These are phyloP conservation scores for Madurella fahalii DNA, from an alignment of 2,329 filamentous ascomycete species.

Conservation along the genomic window DNA sequence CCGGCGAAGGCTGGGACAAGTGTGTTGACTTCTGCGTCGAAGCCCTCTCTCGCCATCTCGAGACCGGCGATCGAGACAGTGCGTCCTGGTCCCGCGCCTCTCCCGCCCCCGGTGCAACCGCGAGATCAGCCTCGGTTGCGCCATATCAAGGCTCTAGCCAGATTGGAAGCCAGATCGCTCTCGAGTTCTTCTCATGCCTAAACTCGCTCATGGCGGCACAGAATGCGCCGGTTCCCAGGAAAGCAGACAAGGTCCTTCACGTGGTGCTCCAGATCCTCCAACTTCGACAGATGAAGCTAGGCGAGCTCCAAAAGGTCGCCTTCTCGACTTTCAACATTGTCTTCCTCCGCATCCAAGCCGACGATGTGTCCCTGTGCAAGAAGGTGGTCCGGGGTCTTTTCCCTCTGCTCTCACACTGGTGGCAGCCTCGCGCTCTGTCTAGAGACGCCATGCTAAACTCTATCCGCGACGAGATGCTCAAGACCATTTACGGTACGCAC, in stretches of 20 bases:
- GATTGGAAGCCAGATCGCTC: slow-evolving; percentile 34
- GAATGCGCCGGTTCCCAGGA: slow-evolving; percentile 61
- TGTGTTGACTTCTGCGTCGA: slow-evolving; percentile 68
- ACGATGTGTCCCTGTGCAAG: slow-evolving; percentile 62
- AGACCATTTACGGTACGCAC: slow-evolving; percentile 63
- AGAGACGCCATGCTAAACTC: slow-evolving; percentile 58
- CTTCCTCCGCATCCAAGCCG: slow-evolving; percentile 60
- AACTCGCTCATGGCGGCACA: slow-evolving; percentile 58
- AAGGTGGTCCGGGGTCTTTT: slow-evolving; percentile 58
- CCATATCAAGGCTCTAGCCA: slow-evolving; percentile 26
- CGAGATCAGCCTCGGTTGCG: slow-evolving; percentile 28
- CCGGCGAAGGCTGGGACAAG: slow-evolving; percentile 60
- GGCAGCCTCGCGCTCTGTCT: slow-evolving; percentile 65
- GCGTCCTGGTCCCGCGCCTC: slow-evolving; percentile 40
- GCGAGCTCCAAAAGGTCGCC: slow-evolving; percentile 64
- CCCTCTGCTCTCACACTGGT: slow-evolving; percentile 70
- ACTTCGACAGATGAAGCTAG: slow-evolving; percentile 53
- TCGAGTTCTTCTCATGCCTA: slow-evolving; percentile 63
- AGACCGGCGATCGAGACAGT: slow-evolving; percentile 36
- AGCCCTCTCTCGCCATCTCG: slow-evolving; percentile 52
- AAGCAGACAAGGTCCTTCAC: slow-evolving; percentile 52
- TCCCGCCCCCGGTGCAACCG: slow-evolving; percentile 40
- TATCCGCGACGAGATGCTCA: slow-evolving; percentile 74
- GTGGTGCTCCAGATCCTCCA: slow-evolving; percentile 59
- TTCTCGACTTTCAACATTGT: slow-evolving; percentile 74